Conservation (phyloP, 371 early-diverging fungal species). For the Smittium culicis region DNA sequence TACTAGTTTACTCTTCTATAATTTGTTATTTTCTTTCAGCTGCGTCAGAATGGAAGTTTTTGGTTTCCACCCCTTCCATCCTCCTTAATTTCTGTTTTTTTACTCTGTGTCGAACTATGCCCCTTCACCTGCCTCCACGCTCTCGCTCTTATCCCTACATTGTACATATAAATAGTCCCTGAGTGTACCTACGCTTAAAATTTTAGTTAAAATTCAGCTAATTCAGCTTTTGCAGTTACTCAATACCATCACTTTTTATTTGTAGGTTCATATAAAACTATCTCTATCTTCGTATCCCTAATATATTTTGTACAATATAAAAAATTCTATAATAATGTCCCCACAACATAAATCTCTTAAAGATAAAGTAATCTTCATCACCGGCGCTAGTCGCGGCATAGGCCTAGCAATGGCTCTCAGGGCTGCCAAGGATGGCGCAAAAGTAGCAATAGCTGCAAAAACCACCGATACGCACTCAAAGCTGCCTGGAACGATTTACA, state of each 20-base stretch:
- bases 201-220: no score
- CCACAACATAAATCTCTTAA: slow-evolving; percentile 21
- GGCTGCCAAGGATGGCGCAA: slow-evolving; percentile 46
- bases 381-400: slow-evolving; percentile 36
- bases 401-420: slow-evolving; percentile 49
- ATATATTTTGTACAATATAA: background rate
- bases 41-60: no score
- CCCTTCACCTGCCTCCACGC: no score
- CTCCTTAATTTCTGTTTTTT: no score
- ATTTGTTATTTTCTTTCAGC: no score
- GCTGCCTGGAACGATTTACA: slow-evolving; percentile 53
- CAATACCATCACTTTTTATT: background rate
- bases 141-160: no score
- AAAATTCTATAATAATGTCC: background rate
- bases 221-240: no score
- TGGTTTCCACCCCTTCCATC: no score
- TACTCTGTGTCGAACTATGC: no score
- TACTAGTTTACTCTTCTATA: no score
- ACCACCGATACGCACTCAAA: slow-evolving; percentile 50
- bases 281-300: background rate
- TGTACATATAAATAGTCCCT: no score
- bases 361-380: slow-evolving; percentile 13
- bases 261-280: background rate
- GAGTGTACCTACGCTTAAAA: no score
- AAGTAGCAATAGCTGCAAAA: slow-evolving; percentile 55